Base-by-base conservation (phyloP, 2,329 filamentous ascomycete genomes). In the Chaetomiaceae sp. region DNA sequence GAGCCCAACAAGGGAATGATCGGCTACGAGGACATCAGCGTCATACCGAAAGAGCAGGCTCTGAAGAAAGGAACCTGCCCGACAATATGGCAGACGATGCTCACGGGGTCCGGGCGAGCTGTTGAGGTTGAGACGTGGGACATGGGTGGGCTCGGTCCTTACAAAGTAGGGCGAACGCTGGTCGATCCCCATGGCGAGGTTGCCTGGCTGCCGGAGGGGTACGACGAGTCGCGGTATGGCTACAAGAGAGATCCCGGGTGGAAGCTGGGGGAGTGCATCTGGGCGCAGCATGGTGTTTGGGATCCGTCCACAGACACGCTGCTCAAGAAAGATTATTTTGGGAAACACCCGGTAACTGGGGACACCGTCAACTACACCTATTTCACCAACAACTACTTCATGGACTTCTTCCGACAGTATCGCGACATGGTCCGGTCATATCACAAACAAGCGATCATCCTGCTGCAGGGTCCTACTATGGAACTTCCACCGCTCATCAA, bases 221-320 rank as follows among this genome's bases (percentile, higher is more conserved):
- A 92, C 66, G 87, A 96, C 63, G 94, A 99, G 61, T 85, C 82
- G 11, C 81, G 84, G 58, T 99, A 99, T 67, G 89, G 89, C 32
- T 99, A 89, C 84, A 90, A 87, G 66, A 82, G 94, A 59, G 89
- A 95, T 65, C 79, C 87, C 0, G 85, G 78, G 7, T 99, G 94
- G 94, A 91, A 86, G 67, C 73, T 99, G 16, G 94, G 94, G n/a
- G 84, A 95, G 69, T 97, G 94, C 65, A 69, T 99, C 36, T 99
- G 94, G 94, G 92, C 94, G 3, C 92, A 96, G 65, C 91, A 99
- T 68, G 92, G 91, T 1, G 83, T 99, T 5, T 99, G 94, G 94
- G 90, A 99, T 65, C 85, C 87, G 5, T 73, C 76, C 4, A 87
- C 80, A 2, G 90, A 96, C 66, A 82, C 80, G 0, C 73, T 99